Evolutionary conservation across 768 basidiomycete genomes (phyloP).

Genomic region (Rubroboletus satanas): DNA sequence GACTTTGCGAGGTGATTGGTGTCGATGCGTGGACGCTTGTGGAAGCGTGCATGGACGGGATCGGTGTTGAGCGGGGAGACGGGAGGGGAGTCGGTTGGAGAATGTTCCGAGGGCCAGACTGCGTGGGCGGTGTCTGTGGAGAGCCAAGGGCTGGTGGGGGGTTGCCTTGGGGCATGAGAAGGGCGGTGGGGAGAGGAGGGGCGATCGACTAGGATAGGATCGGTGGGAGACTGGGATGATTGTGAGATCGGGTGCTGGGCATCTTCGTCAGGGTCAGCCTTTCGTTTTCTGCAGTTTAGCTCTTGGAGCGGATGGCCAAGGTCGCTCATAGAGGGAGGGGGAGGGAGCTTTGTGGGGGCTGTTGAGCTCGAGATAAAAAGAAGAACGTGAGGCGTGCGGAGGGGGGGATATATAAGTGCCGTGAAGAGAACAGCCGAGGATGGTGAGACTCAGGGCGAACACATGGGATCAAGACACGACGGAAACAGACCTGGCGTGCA

Average conservation of each 20-base stretch:
- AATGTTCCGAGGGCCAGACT: slow-evolving; percentile 40
- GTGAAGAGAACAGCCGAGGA: slow-evolving; percentile 11
- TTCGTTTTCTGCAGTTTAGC: slow-evolving; percentile 61
- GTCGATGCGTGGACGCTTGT: slow-evolving; percentile 33
- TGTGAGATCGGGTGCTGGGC: slow-evolving; percentile 30
- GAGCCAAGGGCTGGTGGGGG: slow-evolving; percentile 32
- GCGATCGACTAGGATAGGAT: slow-evolving; percentile 36
- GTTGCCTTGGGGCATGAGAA: slow-evolving; percentile 40
- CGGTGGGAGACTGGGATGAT: slow-evolving; percentile 23
- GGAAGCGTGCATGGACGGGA: slow-evolving; percentile 17
- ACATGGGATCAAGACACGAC: slow-evolving; percentile 29
- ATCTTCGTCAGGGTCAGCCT: slow-evolving; percentile 53
- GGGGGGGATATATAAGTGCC: slow-evolving; percentile 34
- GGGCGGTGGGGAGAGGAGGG: slow-evolving; percentile 27
- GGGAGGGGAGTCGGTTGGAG: slow-evolving; percentile 31
- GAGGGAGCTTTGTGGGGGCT: slow-evolving; percentile 14
- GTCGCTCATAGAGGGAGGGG: slow-evolving; percentile 52
- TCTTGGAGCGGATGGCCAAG: slow-evolving; percentile 50
- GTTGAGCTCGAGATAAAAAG: slow-evolving; percentile 12
- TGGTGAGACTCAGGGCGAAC: slow-evolving; percentile 35
- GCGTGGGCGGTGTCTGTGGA: slow-evolving; percentile 27
- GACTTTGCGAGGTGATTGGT: slow-evolving; percentile 17
- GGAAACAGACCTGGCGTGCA: slow-evolving; percentile 19
- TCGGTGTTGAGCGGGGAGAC: slow-evolving; percentile 41
- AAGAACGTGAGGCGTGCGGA: slow-evolving; percentile 9